Evolutionary conservation across 2,329 filamentous ascomycete genomes (phyloP).

Genomic region (Raffaelea arxii): DNA sequence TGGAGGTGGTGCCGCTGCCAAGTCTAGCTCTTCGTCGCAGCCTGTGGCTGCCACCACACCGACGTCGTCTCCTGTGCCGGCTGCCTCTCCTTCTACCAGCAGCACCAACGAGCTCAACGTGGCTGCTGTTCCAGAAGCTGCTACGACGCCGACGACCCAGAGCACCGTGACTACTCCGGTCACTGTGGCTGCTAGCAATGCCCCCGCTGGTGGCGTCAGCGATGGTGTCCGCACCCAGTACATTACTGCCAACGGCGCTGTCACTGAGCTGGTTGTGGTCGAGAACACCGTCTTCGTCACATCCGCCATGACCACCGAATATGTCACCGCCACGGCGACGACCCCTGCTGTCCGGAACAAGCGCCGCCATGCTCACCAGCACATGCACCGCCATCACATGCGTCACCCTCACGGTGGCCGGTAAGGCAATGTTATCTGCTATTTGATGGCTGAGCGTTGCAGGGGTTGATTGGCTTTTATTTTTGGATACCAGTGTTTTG

Average conservation of each 20-base stretch:
- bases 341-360: conserved; percentile 17
- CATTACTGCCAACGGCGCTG: conserved; percentile 36
- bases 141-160: not conserved
- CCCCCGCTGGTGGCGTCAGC: conserved; percentile 5
- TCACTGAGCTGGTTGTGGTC: conserved; percentile 49
- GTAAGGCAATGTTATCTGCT: not conserved
- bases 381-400: conserved; percentile 26
- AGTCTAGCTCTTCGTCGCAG: not conserved
- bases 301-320: conserved; percentile 28
- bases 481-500: no score
- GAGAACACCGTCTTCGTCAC: conserved; percentile 44
- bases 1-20: not conserved
- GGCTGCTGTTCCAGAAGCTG: not conserved
- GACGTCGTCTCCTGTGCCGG: not conserved
- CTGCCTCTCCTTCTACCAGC: not conserved
- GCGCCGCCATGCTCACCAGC: conserved; percentile 22
- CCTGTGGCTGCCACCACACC: not conserved
- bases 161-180: conserved; percentile 12
- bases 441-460: not conserved
- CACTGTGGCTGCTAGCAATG: conserved; percentile 24
- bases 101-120: not conserved
- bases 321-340: conserved; percentile 24
- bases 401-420: not conserved
- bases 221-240: conserved; percentile 24
- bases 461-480: not conserved